Evolutionary conservation across 2,329 filamentous ascomycete species (phyloP).

Genomic region (Claviceps arundinis): DNA sequence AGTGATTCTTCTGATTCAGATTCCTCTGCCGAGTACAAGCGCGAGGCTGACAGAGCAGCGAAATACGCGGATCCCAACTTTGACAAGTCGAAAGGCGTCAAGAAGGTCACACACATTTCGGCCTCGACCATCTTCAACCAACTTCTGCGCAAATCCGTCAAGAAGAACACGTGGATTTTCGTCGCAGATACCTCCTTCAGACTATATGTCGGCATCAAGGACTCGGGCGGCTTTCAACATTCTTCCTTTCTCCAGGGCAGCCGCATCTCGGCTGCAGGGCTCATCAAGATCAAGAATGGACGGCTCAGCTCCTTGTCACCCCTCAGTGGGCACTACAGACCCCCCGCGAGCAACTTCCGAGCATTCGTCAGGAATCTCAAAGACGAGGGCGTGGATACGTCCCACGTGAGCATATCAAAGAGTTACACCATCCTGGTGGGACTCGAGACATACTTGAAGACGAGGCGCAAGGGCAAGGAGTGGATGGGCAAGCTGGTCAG

Average conservation of each 20-base stretch:
- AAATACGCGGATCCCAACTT: conserved; percentile 54
- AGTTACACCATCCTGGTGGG: conserved; percentile 74
- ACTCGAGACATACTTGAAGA: conserved; percentile 65
- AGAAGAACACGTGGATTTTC: conserved; percentile 89
- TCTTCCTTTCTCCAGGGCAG: conserved; percentile 77
- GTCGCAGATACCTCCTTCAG: conserved; percentile 76
- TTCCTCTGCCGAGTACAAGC: conserved; percentile 29
- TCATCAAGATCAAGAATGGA: conserved; percentile 76
- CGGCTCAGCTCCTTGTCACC: conserved; percentile 61
- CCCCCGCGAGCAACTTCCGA: conserved; percentile 70
- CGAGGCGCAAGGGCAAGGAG: conserved; percentile 50
- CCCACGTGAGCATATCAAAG: conserved; percentile 62
- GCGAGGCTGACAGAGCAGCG: conserved; percentile 46
- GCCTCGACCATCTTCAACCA: conserved; percentile 66
- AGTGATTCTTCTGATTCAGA: conserved; percentile 16
- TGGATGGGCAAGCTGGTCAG: conserved; percentile 35
- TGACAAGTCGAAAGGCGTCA: conserved; percentile 43
- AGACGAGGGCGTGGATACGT: conserved; percentile 65
- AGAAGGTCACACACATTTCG: conserved; percentile 48
- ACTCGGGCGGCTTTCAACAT: conserved; percentile 79
- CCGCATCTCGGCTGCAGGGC: conserved; percentile 67
- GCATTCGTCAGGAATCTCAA: conserved; percentile 64
- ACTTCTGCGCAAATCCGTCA: conserved; percentile 63
- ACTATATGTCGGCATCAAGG: conserved; percentile 82
- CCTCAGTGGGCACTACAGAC: conserved; percentile 69